Base-by-base conservation (phyloP, 345 rosid genomes). In the Arabis alpina region DNA sequence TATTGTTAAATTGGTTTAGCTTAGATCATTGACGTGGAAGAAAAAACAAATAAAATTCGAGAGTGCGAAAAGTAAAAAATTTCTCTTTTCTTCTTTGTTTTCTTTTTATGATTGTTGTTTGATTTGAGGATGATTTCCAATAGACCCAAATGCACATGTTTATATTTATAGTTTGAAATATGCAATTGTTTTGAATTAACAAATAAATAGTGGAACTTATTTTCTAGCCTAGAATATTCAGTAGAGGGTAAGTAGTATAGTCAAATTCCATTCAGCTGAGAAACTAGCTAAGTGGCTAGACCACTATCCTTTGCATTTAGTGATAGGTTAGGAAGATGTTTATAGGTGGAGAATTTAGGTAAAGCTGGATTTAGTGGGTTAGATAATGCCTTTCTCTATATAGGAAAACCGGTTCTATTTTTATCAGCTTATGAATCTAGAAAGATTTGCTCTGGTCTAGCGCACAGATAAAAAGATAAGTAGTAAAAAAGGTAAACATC, bases 271-370 rank as follows among this genome's bases (percentile, higher is more conserved):
- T 72, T 45, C 11, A 63, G 25, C 56, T 54, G 43, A 25, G 23
- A 45, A 63, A 70, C 42, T 30, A 70, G 50, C 40, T 58, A 32
- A 61, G 62, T 71, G 68, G 62, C 19, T 10, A 49, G 39, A 70
- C 47, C 55, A 74, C 72, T 59, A 66, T 34, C 28, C 45, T 42
- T 65, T 51, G 40, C 34, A 51, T 50, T 13, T 73, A 52, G 12
- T 50, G 45, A 28, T 28, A 48, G 14, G 1, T 66, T 74, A 74
- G 68, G 72, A 66, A 13, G 3, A 66, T 43, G 53, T 66, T 42
- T 59, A 23, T 43, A 7, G 53, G 68, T 74, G 73, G 77, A 59
- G 49, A 24, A 42, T 51, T 74, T 74, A 51, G 77, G 77, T 74
- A 25, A 36, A 59, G 48, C 32, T 58, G 25, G 41, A n/a, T 66